Evolutionary conservation across 2,329 filamentous ascomycete species (phyloP).

Genomic region (Aspergillus sclerotialis): DNA sequence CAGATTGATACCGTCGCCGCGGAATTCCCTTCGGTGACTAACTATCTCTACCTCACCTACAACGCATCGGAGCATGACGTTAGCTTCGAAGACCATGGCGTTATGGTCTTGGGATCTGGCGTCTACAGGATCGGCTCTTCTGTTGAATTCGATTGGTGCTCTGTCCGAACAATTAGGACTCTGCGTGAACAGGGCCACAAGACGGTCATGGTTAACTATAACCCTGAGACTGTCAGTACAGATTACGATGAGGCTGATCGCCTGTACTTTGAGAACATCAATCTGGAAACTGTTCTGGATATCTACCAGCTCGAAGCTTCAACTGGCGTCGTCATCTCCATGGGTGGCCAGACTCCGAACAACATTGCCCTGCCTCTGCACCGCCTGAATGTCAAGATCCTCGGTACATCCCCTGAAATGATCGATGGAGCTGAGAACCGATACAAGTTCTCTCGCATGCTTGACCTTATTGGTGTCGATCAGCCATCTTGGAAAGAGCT

Average conservation of each 20-base stretch:
- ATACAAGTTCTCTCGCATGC: slow-evolving; percentile 98
- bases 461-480: slow-evolving; percentile 89
- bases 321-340: slow-evolving; percentile 80
- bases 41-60: slow-evolving; percentile 95
- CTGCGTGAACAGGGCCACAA: slow-evolving; percentile 78
- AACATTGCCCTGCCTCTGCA: slow-evolving; percentile 90
- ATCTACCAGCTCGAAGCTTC: slow-evolving; percentile 85
- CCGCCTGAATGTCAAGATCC: slow-evolving; percentile 81
- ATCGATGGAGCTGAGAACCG: slow-evolving; percentile 96
- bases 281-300: slow-evolving; percentile 80
- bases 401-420: slow-evolving; percentile 97
- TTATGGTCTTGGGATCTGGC: slow-evolving; percentile 94
- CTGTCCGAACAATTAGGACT: slow-evolving; percentile 86
- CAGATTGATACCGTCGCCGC: slow-evolving; percentile 98
- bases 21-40: slow-evolving; percentile 89
- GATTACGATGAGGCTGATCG: slow-evolving; percentile 94
- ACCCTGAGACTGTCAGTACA: slow-evolving; percentile 81
- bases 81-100: slow-evolving; percentile 75
- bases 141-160: slow-evolving; percentile 99
- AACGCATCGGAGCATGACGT: slow-evolving; percentile 84
- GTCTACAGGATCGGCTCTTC: slow-evolving; percentile 97
- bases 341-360: slow-evolving; percentile 97
- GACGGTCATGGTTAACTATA: slow-evolving; percentile 94
- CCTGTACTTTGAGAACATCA: slow-evolving; percentile 95
- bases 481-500: slow-evolving; percentile 98